Conservation (phyloP, 2,329 filamentous ascomycete species). For the Xylaria polymorpha region DNA sequence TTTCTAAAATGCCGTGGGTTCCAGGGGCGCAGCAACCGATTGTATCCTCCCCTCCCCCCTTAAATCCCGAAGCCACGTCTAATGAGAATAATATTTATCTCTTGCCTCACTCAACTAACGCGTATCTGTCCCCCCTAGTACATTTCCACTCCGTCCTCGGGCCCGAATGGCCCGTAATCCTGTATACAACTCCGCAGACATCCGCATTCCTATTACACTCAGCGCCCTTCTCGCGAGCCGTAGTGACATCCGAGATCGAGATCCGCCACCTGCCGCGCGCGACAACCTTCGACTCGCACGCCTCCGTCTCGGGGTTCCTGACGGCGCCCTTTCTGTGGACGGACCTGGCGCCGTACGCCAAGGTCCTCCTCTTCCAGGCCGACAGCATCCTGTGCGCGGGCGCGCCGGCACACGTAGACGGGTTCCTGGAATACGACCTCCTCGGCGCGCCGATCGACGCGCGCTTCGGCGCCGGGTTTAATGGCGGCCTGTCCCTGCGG, state of each 20-base stretch:
- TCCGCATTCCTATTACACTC: constrained; percentile 43
- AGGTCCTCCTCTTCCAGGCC: constrained; percentile 55
- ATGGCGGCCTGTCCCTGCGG: constrained; percentile 51
- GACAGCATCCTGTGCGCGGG: constrained; percentile 54
- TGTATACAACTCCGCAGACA: constrained; percentile 54
- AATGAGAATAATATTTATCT: background rate
- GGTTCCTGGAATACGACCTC: constrained; percentile 53
- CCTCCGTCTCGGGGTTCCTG: constrained; percentile 53
- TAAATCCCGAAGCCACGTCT: background rate
- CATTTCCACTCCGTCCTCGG: constrained; percentile 56
- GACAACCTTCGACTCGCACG: constrained; percentile 49
- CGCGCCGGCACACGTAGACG: constrained; percentile 47
- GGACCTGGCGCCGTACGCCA: constrained; percentile 50
- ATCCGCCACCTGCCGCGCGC: constrained; percentile 52
- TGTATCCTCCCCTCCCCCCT: background rate
- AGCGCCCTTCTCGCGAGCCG: constrained; percentile 53
- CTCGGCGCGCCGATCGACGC: constrained; percentile 49
- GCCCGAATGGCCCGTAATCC: constrained; percentile 57
- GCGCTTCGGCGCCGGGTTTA: constrained; percentile 44
- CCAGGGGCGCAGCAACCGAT: too few relatives aligned
- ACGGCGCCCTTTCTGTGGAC: constrained; percentile 54
- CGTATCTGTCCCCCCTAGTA: constrained; percentile 34
- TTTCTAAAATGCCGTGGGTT: background rate
- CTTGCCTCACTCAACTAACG: background rate
- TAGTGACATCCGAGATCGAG: constrained; percentile 51